Evolutionary conservation across 148 eudicot species (phyloP).

Genomic region (Limonium bicolor): DNA sequence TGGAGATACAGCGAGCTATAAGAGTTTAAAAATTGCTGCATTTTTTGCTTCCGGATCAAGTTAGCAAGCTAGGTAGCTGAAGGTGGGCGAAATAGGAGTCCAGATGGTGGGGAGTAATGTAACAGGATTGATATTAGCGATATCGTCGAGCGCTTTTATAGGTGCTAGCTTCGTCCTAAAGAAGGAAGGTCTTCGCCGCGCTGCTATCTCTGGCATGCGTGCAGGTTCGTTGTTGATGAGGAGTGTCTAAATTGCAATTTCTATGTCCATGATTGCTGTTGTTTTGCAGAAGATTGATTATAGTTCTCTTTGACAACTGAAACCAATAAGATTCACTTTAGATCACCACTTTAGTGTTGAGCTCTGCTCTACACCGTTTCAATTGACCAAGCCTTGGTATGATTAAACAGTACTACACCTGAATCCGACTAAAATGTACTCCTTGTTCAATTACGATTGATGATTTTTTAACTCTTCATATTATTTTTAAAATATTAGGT

Average conservation of each 20-base stretch:
- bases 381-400: background rate
- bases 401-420: background rate
- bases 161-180: slow-evolving; percentile 76
- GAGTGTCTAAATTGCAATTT: background rate
- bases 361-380: background rate
- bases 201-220: slow-evolving; percentile 62
- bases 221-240: slow-evolving; percentile 31
- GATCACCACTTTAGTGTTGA: background rate
- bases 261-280: background rate
- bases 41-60: no score
- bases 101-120: slow-evolving; percentile 35
- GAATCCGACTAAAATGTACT: no score
- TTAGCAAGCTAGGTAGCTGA: no score
- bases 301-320: background rate
- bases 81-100: no score
- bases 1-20: no score
- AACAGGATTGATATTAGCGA: slow-evolving; percentile 55
- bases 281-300: background rate
- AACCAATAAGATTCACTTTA: background rate
- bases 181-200: slow-evolving; percentile 79
- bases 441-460: no score
- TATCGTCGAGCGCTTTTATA: slow-evolving; percentile 63
- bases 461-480: no score
- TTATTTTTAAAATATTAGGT: no score
- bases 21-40: no score